Base-by-base conservation (phyloP, 169 alveolate species). In the Hepatocystis sp. region DNA sequence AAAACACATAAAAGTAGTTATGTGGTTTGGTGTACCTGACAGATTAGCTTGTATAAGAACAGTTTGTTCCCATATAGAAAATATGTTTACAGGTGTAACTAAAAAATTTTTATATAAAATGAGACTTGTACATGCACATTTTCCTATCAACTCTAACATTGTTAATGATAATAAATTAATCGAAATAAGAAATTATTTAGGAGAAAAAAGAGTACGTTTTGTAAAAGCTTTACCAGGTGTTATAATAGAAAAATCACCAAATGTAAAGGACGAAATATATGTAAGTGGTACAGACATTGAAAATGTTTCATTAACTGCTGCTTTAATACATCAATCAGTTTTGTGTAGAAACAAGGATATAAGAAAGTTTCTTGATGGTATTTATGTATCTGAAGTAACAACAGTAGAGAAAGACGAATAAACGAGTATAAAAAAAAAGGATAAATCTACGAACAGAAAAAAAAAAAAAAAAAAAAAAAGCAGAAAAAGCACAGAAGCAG, bases 111-210 rank as follows among this genome's bases (percentile, higher is more conserved):
- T 97, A 92, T 98, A 97, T 95, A 98, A 98, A 96, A 98, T 99
- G 99, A 98, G 99, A 91, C 95, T 97, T 34, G 99, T 98, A 51
- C 98, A 97, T 86, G 99, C 99, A 40, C 99, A 99, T 93, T 98
- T 98, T 96, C 99, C 99, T 84, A 99, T 99, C 92, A 98, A 98
- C 93, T 96, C 97, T 27, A 95, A 95, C 94, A 95, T 98, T 84
- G 92, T 97, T 28, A 95, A 97, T 68, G 98, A 98, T 88, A 99
- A 99, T 47, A 93, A 90, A 68, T 92, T 96, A 58, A 96, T 99
- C 84, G 99, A 98, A 93, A 95, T 99, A 91, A 96, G 99, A 84
- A 98, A 98, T 97, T 99, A 97, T 94, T 93, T 99, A 92, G 99
- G 99, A 46, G 99, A 98, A 93, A 97, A 97, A 94, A 96, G 98